Conservation (phyloP, 768 basidiomycete genomes). For the Pleurotus tuber-regium region DNA sequence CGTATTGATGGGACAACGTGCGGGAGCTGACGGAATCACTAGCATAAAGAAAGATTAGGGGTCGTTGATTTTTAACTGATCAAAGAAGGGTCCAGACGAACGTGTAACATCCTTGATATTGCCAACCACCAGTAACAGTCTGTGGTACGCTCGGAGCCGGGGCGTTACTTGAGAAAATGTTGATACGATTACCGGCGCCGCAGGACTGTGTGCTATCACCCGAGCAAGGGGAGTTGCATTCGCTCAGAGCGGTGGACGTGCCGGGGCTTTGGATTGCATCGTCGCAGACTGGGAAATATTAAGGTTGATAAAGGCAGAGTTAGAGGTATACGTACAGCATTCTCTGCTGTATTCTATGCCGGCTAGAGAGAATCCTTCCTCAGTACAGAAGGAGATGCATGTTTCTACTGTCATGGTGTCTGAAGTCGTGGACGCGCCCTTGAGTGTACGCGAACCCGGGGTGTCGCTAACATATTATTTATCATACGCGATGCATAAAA, state of each 20-base stretch:
- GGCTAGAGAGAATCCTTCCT: conserved; percentile 34
- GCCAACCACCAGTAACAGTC: background rate
- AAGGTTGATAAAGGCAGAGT: background rate
- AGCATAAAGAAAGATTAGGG: no score
- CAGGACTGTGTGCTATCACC: background rate
- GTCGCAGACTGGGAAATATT: background rate
- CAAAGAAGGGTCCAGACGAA: background rate
- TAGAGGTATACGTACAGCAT: conserved; percentile 25
- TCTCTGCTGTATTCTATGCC: conserved; percentile 38
- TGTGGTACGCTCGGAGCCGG: background rate
- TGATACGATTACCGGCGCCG: background rate
- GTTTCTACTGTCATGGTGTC: conserved; percentile 31
- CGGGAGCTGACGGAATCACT: background rate
- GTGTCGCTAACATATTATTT: background rate
- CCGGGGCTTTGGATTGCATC: background rate
- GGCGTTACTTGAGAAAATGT: background rate
- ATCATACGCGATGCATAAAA: no score
- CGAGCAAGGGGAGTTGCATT: background rate
- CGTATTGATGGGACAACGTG: background rate
- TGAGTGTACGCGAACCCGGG: background rate
- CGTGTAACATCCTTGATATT: background rate
- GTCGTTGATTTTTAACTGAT: background rate
- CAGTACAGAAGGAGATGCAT: conserved; percentile 39
- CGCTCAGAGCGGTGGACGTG: background rate
- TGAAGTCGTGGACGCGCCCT: background rate